phyloP scores from a whole-genome alignment of 2,329 filamentous ascomycete genomes.

The Fusarium falciforme region DNA sequence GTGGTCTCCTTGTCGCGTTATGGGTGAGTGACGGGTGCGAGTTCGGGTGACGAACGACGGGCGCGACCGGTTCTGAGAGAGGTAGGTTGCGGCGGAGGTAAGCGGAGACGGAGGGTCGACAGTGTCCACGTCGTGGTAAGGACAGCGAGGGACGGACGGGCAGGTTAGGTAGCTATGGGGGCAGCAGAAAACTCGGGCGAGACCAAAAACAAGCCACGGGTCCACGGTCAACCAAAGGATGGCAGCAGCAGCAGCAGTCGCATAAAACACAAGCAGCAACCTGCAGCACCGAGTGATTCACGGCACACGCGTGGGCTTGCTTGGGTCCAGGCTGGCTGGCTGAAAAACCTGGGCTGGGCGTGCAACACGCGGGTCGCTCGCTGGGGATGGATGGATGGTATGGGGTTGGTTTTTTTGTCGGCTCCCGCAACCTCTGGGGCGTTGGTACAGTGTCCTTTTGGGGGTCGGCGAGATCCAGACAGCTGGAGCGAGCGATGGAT shows the following conservation, averaged over 20 bases:
- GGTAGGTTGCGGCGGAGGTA: slow-evolving; percentile 38
- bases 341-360: slow-evolving; percentile 25
- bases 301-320: slow-evolving; percentile 27
- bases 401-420: slow-evolving; percentile 26
- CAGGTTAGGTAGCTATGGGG: slow-evolving; percentile 41
- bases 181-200: slow-evolving; percentile 22
- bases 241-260: slow-evolving; percentile 43
- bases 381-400: slow-evolving; percentile 17
- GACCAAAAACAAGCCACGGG: slow-evolving; percentile 42
- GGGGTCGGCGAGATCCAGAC: not conserved
- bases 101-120: slow-evolving; percentile 41
- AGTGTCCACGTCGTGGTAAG: slow-evolving; percentile 42
- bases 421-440: not conserved
- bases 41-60: slow-evolving; percentile 31
- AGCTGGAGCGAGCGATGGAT: not conserved
- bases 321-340: slow-evolving; percentile 17
- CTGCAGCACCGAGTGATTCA: slow-evolving; percentile 40
- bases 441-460: slow-evolving; percentile 2
- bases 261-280: slow-evolving; percentile 48
- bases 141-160: slow-evolving; percentile 11
- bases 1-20: slow-evolving; percentile 43
- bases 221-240: slow-evolving; percentile 45
- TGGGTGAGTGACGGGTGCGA: slow-evolving; percentile 41
- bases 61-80: slow-evolving; percentile 37
- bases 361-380: slow-evolving; percentile 14